Evolutionary conservation across 164 flowering plant genomes (phyloP).

Genomic region (Liriodendron chinense): DNA sequence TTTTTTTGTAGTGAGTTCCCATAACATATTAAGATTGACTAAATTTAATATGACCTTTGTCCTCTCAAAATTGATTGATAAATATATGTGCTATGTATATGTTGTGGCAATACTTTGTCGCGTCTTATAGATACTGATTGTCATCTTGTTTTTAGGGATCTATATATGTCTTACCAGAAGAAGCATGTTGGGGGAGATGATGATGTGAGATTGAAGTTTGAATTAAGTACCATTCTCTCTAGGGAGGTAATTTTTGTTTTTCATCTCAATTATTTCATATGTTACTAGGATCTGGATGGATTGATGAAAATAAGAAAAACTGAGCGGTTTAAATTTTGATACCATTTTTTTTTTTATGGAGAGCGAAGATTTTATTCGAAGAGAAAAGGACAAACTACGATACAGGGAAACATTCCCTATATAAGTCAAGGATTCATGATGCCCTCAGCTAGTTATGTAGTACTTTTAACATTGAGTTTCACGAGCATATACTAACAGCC

Average conservation of each 20-base stretch:
- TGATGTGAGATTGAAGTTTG: constrained; percentile 86
- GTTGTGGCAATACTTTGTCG: neutral
- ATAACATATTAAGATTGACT: neutral
- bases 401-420: neutral
- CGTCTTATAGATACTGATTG: constrained; percentile 4
- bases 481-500: too few species aligned
- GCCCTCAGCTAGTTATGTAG: neutral
- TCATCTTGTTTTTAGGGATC: constrained; percentile 42
- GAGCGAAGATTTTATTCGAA: too few species aligned
- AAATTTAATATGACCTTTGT: neutral
- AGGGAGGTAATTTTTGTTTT: constrained; percentile 63
- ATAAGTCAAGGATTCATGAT: neutral
- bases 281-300: neutral
- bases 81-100: neutral
- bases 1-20: too few species aligned
- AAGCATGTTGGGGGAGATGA: constrained; percentile 72
- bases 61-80: neutral
- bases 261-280: constrained; percentile 15
- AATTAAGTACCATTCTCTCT: constrained; percentile 62
- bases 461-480: too few species aligned
- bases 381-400: too few species aligned
- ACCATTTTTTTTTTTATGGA: too few species aligned
- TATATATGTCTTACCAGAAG: constrained; percentile 57
- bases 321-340: too few species aligned
- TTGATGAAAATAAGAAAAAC: neutral